phyloP scores from a whole-genome alignment of 306 rosid species.

The Begonia fuchsioides region DNA sequence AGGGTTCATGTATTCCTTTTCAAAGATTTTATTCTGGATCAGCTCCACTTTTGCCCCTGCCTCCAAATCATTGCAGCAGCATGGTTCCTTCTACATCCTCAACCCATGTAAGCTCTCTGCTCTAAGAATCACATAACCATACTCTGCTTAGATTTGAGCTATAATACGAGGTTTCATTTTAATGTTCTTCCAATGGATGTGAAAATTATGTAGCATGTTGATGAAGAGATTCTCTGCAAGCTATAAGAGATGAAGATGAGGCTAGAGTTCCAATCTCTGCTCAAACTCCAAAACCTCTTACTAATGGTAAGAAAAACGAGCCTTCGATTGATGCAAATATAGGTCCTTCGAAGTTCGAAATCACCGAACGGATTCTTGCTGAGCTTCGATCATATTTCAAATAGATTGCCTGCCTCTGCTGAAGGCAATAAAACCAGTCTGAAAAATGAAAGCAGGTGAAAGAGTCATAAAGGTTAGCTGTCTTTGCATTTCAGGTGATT shows the following conservation, averaged over 20 bases:
- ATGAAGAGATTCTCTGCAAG: too few relatives aligned
- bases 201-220: too few relatives aligned
- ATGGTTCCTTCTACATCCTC: conserved; percentile 23
- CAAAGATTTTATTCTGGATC: conserved; percentile 31
- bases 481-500: not conserved
- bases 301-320: not conserved
- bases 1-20: conserved; percentile 59
- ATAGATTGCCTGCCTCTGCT: conserved; percentile 14
- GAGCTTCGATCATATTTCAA: conserved; percentile 19
- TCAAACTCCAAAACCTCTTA: not conserved
- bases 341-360: conserved; percentile 13
- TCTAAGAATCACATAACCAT: too few relatives aligned
- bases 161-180: too few relatives aligned
- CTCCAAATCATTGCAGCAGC: too few relatives aligned
- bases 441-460: conserved; percentile 18
- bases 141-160: too few relatives aligned
- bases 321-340: conserved; percentile 14
- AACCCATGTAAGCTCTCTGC: conserved; percentile 28
- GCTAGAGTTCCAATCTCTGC: conserved; percentile 1
- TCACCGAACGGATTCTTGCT: conserved; percentile 17
- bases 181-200: too few relatives aligned
- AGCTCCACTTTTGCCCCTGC: conserved; percentile 28
- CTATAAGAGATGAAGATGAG: not conserved
- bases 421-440: conserved; percentile 15
- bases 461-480: conserved; percentile 52